Evolutionary conservation across 192 early-diverging fungal genomes (phyloP), one percentile per base, ranked within the genome.

Genomic region (Coemansia sp.): DNA sequence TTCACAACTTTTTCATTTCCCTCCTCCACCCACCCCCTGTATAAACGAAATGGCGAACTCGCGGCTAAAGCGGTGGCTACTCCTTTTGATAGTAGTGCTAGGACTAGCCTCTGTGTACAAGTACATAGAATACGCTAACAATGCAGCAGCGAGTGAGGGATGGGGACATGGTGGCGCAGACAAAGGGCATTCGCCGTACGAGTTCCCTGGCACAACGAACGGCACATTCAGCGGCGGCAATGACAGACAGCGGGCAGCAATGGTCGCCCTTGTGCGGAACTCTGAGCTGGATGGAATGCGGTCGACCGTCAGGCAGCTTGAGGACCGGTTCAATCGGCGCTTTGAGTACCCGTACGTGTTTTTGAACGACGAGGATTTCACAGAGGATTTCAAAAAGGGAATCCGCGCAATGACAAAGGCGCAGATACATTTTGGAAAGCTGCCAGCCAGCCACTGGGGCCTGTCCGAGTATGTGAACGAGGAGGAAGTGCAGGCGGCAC

Each of bases 201-300:
- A 6, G 3, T 45, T 45, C 44, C 11, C 44, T 4, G 44, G 14
- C 14, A 45, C 6, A 6, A 52, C 49, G 24, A 53, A 60, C 30
- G 18, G 14, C 53, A 60, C 66, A 36, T 15, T 46, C 5, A 12
- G 7, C 9, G 44, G 33, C 18, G 30, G 20, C 33, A 66, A 58
- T 15, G 51, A 5, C 16, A 10, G 34, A 39, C 18, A 69, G 66
- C 56, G 59, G 14, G 72, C 77, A 45, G 78, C 70, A n/a, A 53
- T 93, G 67, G 88, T 93, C 6, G 87, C 92, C 57, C 81, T 95
- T n/a, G 85, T 88, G 26, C 83, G 90, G 45, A 92, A 95, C 67
- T 71, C 63, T 15, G 93, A 95, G 46, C 63, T 90, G 8, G 67
- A 91, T 36, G 86, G 76, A 10, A 84, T 92, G 23, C 74, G 82